phyloP scores from a whole-genome alignment of 257 asterid species.

The Capsicum chinense region DNA sequence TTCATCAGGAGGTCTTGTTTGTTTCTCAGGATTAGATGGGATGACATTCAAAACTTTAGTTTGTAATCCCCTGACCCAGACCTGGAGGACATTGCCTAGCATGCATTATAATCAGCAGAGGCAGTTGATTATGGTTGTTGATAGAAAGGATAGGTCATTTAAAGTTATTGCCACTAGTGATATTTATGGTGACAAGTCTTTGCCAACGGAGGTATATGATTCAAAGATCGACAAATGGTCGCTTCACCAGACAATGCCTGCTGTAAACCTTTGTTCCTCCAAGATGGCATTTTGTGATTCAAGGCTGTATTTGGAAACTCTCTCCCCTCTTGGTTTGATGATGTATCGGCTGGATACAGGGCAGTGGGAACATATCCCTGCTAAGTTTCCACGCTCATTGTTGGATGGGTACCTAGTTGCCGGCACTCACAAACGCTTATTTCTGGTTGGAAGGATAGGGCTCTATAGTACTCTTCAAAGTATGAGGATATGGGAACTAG shows the following conservation, averaged over 20 bases:
- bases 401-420: conserved; percentile 97
- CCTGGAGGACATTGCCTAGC: conserved; percentile 87
- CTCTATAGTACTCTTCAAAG: conserved; percentile 88
- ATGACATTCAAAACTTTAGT: conserved; percentile 73
- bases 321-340: conserved; percentile 95
- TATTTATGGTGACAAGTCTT: conserved; percentile 79
- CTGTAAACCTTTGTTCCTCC: conserved; percentile 93
- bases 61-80: conserved; percentile 87
- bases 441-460: conserved; percentile 94
- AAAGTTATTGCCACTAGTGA: conserved; percentile 94
- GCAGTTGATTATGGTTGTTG: conserved; percentile 88
- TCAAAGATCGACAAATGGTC: conserved; percentile 80
- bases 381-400: conserved; percentile 91
- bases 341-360: conserved; percentile 88
- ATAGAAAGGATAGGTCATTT: conserved; percentile 70
- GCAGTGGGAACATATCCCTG: conserved; percentile 96
- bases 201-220: conserved; percentile 94
- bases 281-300: conserved; percentile 99
- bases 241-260: conserved; percentile 92
- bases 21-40: conserved; percentile 91
- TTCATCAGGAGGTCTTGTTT: conserved; percentile 93
- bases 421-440: conserved; percentile 81
- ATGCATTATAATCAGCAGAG: conserved; percentile 97
- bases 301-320: conserved; percentile 81
- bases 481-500: conserved; percentile 99